A percentile compares a stretch with the other conserved stretches of the same genome.
phyloP scores from a whole-genome alignment of 1,284 basidiomycete genomes.

The Moesziomyces globuligerus region DNA sequence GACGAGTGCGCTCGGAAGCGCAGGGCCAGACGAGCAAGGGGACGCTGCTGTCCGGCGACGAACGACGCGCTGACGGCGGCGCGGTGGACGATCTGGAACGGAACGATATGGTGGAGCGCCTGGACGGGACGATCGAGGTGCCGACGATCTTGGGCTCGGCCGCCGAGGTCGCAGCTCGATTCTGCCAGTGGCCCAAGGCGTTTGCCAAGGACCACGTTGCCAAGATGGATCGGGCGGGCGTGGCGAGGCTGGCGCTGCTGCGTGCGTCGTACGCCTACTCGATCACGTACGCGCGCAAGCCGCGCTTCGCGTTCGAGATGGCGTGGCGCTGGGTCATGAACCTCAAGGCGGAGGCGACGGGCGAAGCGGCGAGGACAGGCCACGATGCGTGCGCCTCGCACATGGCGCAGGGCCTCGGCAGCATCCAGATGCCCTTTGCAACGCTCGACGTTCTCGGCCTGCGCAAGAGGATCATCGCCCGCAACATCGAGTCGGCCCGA shows the following conservation, averaged over 20 bases:
- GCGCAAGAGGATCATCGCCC: slow-evolving; percentile 26
- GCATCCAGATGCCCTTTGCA: slow-evolving; percentile 18
- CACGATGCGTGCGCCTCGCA: background rate
- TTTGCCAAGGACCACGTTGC: slow-evolving; percentile 13
- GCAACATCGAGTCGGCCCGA: slow-evolving; percentile 20
- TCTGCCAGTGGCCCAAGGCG: slow-evolving; percentile 28
- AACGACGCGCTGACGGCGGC: background rate
- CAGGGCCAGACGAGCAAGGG: background rate
- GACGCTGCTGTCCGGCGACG: no score
- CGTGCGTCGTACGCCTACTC: slow-evolving; percentile 41
- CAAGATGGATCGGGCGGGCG: slow-evolving; percentile 17
- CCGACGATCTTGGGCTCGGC: slow-evolving; percentile 17
- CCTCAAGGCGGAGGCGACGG: slow-evolving; percentile 26
- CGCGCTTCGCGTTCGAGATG: slow-evolving; percentile 40
- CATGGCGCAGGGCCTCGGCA: slow-evolving; percentile 10
- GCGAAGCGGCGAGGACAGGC: background rate
- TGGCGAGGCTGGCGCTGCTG: slow-evolving; percentile 15
- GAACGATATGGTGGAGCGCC: slow-evolving; percentile 3
- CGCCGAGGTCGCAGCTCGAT: slow-evolving; percentile 28
- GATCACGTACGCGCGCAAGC: slow-evolving; percentile 15
- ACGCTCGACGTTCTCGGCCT: slow-evolving; percentile 22
- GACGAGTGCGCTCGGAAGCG: slow-evolving; percentile 29
- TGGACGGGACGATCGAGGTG: slow-evolving; percentile 24
- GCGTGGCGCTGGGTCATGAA: slow-evolving; percentile 31
- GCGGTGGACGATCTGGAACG: slow-evolving; percentile 18